Evolutionary conservation across 805 yeast species (phyloP), one percentile per base, ranked within the genome.

Genomic region (Geotrichum ghanense): DNA sequence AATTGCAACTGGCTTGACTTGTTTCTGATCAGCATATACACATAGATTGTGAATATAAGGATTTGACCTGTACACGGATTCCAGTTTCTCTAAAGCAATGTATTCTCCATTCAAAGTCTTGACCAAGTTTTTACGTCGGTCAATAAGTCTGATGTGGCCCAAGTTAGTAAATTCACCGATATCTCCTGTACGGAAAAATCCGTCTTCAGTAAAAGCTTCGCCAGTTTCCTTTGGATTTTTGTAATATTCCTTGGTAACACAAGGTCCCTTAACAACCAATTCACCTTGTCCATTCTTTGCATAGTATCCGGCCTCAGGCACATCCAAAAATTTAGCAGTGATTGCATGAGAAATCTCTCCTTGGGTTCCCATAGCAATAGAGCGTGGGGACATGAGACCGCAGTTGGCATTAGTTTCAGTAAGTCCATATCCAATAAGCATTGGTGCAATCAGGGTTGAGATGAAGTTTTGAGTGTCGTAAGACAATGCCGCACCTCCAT

Each of bases 41-140:
- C 97, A 89, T 52, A 90, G 71, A 70, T 92, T 90, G 46, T 71
- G 67, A 31, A 90, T 92, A 53, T 73, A 71, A 39, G 76, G 68
- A 65, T 83, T 83, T 24, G 96, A 82, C 68, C 97, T 78, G 72
- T 92, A 92, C 44, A 84, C 73, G 9, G 95, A 75, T 69, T 92
- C 98, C 54, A 92, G 72, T 68, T 89, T 89, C 69, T 92, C 98
- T 59, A 92, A 74, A 2, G 98, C 98, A 65, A 92, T 86, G 67
- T 92, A 92, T 71, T 92, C 98, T 68, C 98, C 98, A 64, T 92
- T 90, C 59, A 77, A 74, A 19, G 98, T 92, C 75, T 92, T 92
- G 57, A 92, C 95, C 66, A 92, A 74, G 65, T 92, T 92, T 79
- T 92, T 92, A 73, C 79, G 85, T 64, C 98, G 83, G 70, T 92